A percentile compares a stretch with the other conserved stretches of the same genome.
These are phyloP conservation scores for Cladorrhinum sp. DNA, from an alignment of 2,329 filamentous ascomycete genomes.

Conservation along the genomic window DNA sequence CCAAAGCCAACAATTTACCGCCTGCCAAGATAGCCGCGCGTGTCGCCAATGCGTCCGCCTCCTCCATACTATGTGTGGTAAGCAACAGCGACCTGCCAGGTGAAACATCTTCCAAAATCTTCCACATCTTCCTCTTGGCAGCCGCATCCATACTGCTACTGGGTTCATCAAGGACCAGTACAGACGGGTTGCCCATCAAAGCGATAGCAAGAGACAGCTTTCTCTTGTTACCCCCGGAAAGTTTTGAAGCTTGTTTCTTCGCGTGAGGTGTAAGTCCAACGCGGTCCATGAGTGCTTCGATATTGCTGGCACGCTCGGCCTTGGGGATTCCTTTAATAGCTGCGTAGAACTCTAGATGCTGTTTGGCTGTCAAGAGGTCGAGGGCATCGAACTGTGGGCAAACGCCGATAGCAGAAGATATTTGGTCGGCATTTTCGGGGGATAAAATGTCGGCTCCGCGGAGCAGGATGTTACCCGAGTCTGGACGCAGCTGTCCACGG, in stretches of 20 bases:
- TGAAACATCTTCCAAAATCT: conserved; percentile 59
- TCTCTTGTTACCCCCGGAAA: conserved; percentile 75
- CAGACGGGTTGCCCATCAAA: conserved; percentile 69
- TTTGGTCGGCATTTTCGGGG: conserved; percentile 43
- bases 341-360: conserved; percentile 73
- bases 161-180: conserved; percentile 73
- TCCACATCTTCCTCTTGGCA: conserved; percentile 74
- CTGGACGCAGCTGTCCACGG: conserved; percentile 67
- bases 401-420: conserved; percentile 51
- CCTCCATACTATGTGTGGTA: conserved; percentile 79
- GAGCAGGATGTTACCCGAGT: conserved; percentile 64
- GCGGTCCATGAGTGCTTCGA: conserved; percentile 60
- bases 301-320: conserved; percentile 57
- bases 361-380: conserved; percentile 69
- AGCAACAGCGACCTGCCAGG: conserved; percentile 66
- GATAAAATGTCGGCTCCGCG: conserved; percentile 63
- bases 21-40: conserved; percentile 56
- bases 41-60: conserved; percentile 71
- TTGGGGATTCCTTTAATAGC: conserved; percentile 61
- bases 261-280: conserved; percentile 64
- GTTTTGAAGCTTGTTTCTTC: conserved; percentile 60
- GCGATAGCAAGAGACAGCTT: conserved; percentile 73
- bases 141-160: conserved; percentile 71
- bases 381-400: conserved; percentile 73
- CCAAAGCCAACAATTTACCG: conserved; percentile 53